These are phyloP conservation scores for Plenodomus lindquistii DNA, from an alignment of 2,329 filamentous ascomycete genomes.

Conservation along the genomic window DNA sequence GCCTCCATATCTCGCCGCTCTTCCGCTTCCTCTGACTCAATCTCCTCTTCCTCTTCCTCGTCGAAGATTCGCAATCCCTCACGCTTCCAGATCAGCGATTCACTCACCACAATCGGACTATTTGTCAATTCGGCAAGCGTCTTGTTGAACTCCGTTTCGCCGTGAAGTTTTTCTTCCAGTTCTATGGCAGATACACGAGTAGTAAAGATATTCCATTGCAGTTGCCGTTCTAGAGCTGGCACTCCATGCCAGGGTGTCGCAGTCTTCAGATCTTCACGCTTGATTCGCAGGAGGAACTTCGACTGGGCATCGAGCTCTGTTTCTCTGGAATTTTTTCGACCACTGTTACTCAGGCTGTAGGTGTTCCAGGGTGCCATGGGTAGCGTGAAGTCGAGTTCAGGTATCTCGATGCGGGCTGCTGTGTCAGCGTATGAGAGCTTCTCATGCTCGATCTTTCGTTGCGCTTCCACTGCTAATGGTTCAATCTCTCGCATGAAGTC, in stretches of 20 bases:
- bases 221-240: slow-evolving; percentile 43
- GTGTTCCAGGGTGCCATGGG: slow-evolving; percentile 54
- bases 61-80: slow-evolving; percentile 53
- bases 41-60: slow-evolving; percentile 45
- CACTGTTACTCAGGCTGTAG: slow-evolving; percentile 21
- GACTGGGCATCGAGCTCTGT: slow-evolving; percentile 38
- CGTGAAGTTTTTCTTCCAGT: slow-evolving; percentile 46
- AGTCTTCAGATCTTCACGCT: slow-evolving; percentile 34
- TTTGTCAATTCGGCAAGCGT: slow-evolving; percentile 41
- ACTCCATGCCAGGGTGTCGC: slow-evolving; percentile 48
- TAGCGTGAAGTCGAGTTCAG: slow-evolving; percentile 50
- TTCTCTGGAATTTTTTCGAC: slow-evolving; percentile 4
- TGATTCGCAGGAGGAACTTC: slow-evolving; percentile 41
- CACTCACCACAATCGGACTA: slow-evolving; percentile 45
- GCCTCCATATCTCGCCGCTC: slow-evolving; percentile 37
- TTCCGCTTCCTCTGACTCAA: slow-evolving; percentile 25
- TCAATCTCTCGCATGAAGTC: slow-evolving; percentile 41
- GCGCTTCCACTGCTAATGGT: slow-evolving; percentile 43
- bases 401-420: slow-evolving; percentile 54
- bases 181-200: slow-evolving; percentile 43
- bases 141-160: slow-evolving; percentile 44
- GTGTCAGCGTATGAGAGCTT: slow-evolving; percentile 53
- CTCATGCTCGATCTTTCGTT: slow-evolving; percentile 48
- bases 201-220: slow-evolving; percentile 56
- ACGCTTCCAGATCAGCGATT: slow-evolving; percentile 53